A percentile compares a stretch with the other conserved stretches of the same genome.
These are phyloP conservation scores for Aphanomyces cochlioides DNA, from an alignment of 352 stramenopile genomes.

Conservation along the genomic window DNA sequence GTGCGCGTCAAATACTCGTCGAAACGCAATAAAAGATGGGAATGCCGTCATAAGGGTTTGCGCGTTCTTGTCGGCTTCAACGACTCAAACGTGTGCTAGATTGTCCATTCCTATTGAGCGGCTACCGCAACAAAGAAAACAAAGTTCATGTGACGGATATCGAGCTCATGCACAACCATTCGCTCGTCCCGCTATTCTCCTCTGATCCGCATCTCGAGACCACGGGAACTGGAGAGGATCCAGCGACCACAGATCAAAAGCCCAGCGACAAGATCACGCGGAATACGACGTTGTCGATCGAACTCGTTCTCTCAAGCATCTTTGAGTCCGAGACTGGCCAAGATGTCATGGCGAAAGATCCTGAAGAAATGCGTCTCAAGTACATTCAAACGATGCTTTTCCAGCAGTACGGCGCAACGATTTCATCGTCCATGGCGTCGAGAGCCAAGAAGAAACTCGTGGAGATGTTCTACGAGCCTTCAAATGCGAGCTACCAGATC, in stretches of 20 bases:
- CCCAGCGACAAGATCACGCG: constrained; percentile 7
- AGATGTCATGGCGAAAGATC: constrained; percentile 26
- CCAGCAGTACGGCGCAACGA: constrained; percentile 20
- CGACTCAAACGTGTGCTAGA: constrained; percentile 12
- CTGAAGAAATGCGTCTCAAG: constrained; percentile 29
- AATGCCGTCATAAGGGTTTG: constrained; percentile 17
- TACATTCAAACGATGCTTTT: constrained; percentile 27
- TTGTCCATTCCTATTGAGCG: constrained; percentile 24
- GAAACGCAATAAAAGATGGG: constrained; percentile 29
- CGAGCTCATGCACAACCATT: constrained; percentile 27
- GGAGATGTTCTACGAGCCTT: constrained; percentile 31
- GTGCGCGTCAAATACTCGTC: constrained; percentile 31
- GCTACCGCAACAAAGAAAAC: constrained; percentile 30
- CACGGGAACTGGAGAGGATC: not conserved
- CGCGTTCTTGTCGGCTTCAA: not conserved
- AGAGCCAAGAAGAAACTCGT: constrained; percentile 29
- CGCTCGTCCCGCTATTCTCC: not conserved
- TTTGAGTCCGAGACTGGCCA: constrained; percentile 27
- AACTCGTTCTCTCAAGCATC: constrained; percentile 25
- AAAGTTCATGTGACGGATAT: constrained; percentile 29
- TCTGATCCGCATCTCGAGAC: not conserved
- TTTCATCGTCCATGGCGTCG: constrained; percentile 28
- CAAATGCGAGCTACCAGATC: constrained; percentile 25
- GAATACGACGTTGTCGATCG: constrained; percentile 29
- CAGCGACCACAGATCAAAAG: not conserved